Evolutionary conservation across 2,329 filamentous ascomycete genomes (phyloP).

Genomic region (Geoglossum cookeanum): DNA sequence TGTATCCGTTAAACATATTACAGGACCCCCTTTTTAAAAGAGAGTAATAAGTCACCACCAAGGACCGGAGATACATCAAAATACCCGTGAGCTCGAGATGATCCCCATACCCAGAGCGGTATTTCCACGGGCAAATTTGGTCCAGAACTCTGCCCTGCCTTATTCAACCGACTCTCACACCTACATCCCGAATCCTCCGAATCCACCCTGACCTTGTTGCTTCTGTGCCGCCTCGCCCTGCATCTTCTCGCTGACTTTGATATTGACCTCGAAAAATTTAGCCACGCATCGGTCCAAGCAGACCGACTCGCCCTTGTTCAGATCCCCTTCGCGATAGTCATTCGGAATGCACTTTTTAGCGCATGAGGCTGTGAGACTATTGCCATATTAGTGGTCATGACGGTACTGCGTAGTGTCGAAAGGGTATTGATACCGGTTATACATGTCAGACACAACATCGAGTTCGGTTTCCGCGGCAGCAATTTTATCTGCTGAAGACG

Average conservation of each 20-base stretch:
- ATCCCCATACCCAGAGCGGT: neutral
- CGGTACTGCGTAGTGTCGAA: neutral
- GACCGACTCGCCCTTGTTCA: constrained; percentile 97
- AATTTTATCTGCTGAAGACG: constrained; percentile 92
- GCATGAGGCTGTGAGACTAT: constrained; percentile 71
- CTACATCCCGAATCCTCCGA: constrained; percentile 30
- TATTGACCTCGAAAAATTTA: constrained; percentile 97
- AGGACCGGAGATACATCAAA: neutral
- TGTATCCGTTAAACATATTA: too few relatives aligned
- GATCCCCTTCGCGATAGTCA: constrained; percentile 85
- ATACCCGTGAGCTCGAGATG: neutral
- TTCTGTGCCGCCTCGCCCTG: constrained; percentile 62
- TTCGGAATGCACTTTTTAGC: constrained; percentile 81
- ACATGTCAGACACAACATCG: constrained; percentile 95
- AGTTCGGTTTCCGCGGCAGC: constrained; percentile 91
- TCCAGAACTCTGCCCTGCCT: too few relatives aligned
- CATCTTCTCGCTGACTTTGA: constrained; percentile 95
- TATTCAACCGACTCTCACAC: constrained; percentile 14
- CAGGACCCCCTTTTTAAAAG: too few relatives aligned
- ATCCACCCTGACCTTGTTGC: constrained; percentile 34
- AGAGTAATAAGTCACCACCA: neutral
- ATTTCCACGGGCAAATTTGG: neutral
- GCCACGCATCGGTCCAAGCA: constrained; percentile 93
- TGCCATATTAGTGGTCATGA: neutral
- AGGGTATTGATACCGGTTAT: constrained; percentile 56